These are phyloP conservation scores for Pleurostoma richardsiae DNA, from an alignment of 2,329 filamentous ascomycete genomes.

Conservation along the genomic window DNA sequence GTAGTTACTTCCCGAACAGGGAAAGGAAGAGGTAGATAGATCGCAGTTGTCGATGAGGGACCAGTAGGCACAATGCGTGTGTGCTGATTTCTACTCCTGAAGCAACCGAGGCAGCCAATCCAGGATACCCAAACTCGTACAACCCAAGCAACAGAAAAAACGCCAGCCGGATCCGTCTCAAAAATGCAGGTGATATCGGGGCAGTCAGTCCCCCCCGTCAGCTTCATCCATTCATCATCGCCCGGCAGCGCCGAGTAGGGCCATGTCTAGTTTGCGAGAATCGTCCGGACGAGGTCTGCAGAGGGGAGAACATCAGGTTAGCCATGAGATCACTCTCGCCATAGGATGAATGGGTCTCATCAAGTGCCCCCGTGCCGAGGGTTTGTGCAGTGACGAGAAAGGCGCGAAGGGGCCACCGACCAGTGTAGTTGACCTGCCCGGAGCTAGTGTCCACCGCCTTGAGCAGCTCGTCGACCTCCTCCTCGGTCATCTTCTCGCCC, in stretches of 20 bases:
- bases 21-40: no score
- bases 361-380: no score
- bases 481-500: conserved; percentile 98
- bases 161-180: conserved; percentile 5
- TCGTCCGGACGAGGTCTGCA: conserved; percentile 76
- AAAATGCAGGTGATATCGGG: neutral
- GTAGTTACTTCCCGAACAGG: no score
- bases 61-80: no score
- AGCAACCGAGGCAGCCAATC: conserved; percentile 1
- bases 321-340: conserved; percentile 4
- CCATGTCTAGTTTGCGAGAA: conserved; percentile 68
- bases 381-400: neutral
- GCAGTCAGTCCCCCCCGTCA: no score
- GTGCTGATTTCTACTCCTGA: conserved; percentile 1
- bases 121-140: conserved; percentile 7
- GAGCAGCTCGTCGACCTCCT: conserved; percentile 96
- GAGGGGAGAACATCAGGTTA: neutral
- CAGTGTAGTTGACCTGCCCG: conserved; percentile 96
- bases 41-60: no score
- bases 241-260: neutral
- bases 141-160: conserved; percentile 9
- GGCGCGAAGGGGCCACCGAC: conserved; percentile 42
- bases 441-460: conserved; percentile 96
- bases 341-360: neutral
- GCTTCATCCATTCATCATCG: neutral